Conservation (phyloP, 345 rosid species). For the Viola odorata region DNA sequence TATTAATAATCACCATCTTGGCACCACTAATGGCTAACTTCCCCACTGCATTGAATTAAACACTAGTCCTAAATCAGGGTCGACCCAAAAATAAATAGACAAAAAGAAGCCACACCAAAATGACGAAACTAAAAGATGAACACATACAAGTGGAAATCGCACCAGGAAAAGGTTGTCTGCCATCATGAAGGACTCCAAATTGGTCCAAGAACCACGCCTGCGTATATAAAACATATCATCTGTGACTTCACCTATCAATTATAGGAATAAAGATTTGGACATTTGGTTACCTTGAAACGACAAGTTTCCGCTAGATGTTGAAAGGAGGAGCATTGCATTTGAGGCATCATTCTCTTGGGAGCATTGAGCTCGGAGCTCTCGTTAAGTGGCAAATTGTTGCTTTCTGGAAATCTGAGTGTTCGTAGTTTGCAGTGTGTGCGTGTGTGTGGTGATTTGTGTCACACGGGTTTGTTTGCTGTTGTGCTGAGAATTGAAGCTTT, state of each 20-base stretch:
- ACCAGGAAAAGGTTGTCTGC: conserved; percentile 83
- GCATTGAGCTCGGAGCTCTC: not conserved
- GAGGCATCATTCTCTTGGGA: not conserved
- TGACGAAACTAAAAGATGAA: conserved; percentile 20
- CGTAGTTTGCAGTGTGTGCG: no score
- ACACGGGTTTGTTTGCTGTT: no score
- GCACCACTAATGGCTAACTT: conserved; percentile 68
- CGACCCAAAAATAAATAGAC: not conserved
- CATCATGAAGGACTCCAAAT: conserved; percentile 96
- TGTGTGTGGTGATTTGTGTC: no score
- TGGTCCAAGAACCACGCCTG: conserved; percentile 98
- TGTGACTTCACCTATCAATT: no score
- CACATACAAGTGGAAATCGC: conserved; percentile 79
- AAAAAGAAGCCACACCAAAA: conserved; percentile 1
- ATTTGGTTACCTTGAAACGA: conserved; percentile 60
- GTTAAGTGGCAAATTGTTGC: not conserved
- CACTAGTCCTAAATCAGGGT: not conserved
- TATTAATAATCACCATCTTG: conserved; percentile 79
- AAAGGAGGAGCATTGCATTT: conserved; percentile 5
- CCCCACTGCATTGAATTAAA: conserved; percentile 48
- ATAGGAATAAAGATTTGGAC: no score
- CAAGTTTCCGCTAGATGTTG: conserved; percentile 59
- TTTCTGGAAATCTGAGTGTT: no score
- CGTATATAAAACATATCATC: not conserved
- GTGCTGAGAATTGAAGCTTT: no score